Base-by-base conservation (phyloP, 192 early-diverging fungal species). In the Backusella parvicylindrica region DNA sequence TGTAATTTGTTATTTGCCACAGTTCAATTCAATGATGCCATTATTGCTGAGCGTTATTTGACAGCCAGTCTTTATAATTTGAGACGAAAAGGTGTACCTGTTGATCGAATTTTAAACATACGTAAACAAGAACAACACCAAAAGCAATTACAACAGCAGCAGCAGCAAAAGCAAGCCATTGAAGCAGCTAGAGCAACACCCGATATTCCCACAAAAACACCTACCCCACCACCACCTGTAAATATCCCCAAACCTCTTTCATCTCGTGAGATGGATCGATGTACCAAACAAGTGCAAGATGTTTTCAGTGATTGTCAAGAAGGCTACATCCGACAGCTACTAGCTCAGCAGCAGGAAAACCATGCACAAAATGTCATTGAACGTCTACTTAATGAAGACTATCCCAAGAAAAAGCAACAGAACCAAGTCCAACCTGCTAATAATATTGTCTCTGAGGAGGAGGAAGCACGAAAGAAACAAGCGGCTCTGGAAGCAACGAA, bases 31-130 rank as follows among this genome's bases (percentile, higher is more conserved):
- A 95, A 93, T 68, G 94, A 95, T 77, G 85, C 91, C 1, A 87
- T 96, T 70, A 84, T 95, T 66, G 84, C 93, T 43, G 91, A 90
- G 7, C 91, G 92, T 6, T 83, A 95, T 40, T 84, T 96, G 32
- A 88, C 88, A 0, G 91, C 92, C 0, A 89, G 87, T n/a, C 77
- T 95, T 16, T 71, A 80, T 23, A 86, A 90, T 56, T 71, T 95
- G 60, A 84, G 86, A 32, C 84, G 91, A 16, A 96, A 94, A 85
- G 85, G 85, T 49, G 84, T 86, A 36, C 87, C 86, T 40, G 84
- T 89, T 16, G 86, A 88, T 65, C 87, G 88, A 47, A 90, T 86
- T 60, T 35, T 85, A 53, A 83, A 80, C 64, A 84, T 83, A 13
- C 83, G 81, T 40, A 87, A 82, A 32, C 76, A 75, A 2, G 75